These are phyloP conservation scores for Pseudogymnoascus sp. DNA, from an alignment of 2,329 filamentous ascomycete species.

Conservation along the genomic window DNA sequence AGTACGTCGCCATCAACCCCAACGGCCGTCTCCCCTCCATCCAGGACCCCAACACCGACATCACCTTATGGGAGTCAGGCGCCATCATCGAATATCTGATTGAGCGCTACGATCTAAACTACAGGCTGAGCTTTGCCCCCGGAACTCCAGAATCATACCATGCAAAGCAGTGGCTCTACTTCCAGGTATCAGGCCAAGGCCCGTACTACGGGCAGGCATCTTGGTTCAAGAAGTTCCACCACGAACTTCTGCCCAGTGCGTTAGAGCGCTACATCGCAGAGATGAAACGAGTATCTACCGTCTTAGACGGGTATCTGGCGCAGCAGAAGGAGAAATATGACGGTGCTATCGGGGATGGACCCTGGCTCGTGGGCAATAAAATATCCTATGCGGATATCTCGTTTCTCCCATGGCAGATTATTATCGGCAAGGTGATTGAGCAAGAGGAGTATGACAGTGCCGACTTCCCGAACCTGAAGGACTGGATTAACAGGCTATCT, in stretches of 20 bases:
- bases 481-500: not conserved
- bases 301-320: conserved; percentile 32
- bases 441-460: not conserved
- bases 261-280: conserved; percentile 41
- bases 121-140: conserved; percentile 30
- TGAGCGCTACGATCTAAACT: conserved; percentile 34
- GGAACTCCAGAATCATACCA: conserved; percentile 29
- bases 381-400: not conserved
- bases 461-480: not conserved
- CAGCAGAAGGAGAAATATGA: not conserved
- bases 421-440: not conserved
- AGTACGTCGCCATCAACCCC: conserved; percentile 28
- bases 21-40: conserved; percentile 31
- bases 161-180: conserved; percentile 36
- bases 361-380: not conserved
- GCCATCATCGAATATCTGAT: conserved; percentile 40
- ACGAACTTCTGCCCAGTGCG: conserved; percentile 38
- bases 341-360: not conserved
- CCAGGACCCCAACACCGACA: conserved; percentile 37
- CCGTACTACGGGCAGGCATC: conserved; percentile 38
- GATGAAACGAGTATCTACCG: conserved; percentile 37
- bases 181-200: conserved; percentile 38
- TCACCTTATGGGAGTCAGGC: conserved; percentile 40
- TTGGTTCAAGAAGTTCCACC: conserved; percentile 33
- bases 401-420: not conserved